Base-by-base conservation (phyloP, 2,329 filamentous ascomycete species). In the Colletotrichum liaoningense region DNA sequence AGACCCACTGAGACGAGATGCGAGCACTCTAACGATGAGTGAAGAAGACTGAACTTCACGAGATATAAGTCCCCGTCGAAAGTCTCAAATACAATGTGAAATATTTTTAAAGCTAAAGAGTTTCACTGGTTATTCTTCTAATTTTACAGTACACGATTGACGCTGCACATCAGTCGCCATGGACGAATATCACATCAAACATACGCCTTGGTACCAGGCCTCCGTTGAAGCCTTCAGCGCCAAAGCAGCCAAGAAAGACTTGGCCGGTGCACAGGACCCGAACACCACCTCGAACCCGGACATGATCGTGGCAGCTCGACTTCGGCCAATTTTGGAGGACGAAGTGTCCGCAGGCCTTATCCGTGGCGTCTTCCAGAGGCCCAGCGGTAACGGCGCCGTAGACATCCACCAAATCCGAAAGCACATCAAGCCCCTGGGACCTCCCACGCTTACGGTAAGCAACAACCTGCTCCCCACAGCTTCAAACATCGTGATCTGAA, bases 381-480 rank as follows among this genome's bases (percentile, higher is more conserved):
- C 28, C 1, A 58, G 33, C 4, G 46, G 76, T 9, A 64, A 74
- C 1, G 78, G 78, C 11, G 77, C 78, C 0, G 68, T 84, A 3
- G 83, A 85, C 65, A 65, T 84, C 5, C 84, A 85, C 58, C 82
- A 84, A 74, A 75, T 85, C 8, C 79, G 80, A 22, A 78, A 78
- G 30, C 78, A 79, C 6, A 77, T 81, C 8, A 78, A 79, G 42
- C 82, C 81, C 0, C 76, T 76, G 24, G 69, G 69, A 1, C 65
- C 69, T n/a, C 80, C 83, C 0, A 71, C 76, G 1, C 73, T 85
- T 33, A 81, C 77, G 35, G 82, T 81, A 62, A 63, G 75, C 54
- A 3, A 0, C 24, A 2, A 8, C 11, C 5, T 12, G n/a, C 33
- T 52, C 5, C n/a, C 3, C 3, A 8, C 1, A 26, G 6, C 19